These are phyloP conservation scores for Calocera viscosa DNA, from an alignment of 768 basidiomycete genomes.

Conservation along the genomic window DNA sequence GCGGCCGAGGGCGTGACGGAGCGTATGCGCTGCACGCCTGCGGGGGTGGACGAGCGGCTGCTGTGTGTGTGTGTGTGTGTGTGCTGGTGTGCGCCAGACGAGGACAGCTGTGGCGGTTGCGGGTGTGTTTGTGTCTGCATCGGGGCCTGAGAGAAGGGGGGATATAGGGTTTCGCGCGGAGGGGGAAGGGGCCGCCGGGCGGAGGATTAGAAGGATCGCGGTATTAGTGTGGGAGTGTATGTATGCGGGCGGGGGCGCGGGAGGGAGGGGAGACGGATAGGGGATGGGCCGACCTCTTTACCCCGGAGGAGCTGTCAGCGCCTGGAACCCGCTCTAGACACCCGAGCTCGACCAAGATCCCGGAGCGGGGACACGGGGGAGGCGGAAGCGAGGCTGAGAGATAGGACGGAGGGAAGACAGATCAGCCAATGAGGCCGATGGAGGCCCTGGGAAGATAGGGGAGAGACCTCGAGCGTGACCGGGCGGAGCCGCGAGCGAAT, in stretches of 20 bases:
- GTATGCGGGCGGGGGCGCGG: too few species aligned
- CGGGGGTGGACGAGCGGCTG: constrained; percentile 6
- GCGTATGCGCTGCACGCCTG: constrained; percentile 2
- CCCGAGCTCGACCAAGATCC: background rate
- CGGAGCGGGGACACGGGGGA: background rate
- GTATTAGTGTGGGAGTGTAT: background rate
- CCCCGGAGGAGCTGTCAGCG: background rate
- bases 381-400: background rate
- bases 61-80: background rate
- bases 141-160: background rate
- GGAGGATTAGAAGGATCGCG: background rate
- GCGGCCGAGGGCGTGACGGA: constrained; percentile 5
- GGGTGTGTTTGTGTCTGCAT: constrained; percentile 5
- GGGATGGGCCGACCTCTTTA: too few species aligned
- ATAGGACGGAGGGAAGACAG: background rate
- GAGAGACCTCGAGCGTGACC: background rate
- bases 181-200: background rate
- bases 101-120: background rate
- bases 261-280: background rate
- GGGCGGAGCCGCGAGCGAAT: background rate
- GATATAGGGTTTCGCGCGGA: background rate
- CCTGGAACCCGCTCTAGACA: constrained; percentile 4
- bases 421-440: too few species aligned
- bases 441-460: too few species aligned
- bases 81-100: too few species aligned